Conservation (phyloP, 78 protist species). For the Guillardia theta region DNA sequence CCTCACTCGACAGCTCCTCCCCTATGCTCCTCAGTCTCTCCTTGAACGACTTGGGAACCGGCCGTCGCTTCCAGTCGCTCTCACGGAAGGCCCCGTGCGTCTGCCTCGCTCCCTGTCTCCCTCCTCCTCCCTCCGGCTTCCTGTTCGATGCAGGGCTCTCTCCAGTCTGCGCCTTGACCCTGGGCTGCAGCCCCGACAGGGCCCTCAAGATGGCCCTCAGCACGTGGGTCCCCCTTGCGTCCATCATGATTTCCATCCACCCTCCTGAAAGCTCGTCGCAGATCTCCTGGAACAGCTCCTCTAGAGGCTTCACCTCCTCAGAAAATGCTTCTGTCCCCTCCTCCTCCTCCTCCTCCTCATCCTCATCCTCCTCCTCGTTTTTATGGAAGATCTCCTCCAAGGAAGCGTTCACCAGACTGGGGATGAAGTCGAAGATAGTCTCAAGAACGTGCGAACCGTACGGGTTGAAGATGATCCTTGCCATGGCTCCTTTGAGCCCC, state of each 20-base stretch:
- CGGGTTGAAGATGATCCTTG: slow-evolving; percentile 7
- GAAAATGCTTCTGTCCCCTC: background rate
- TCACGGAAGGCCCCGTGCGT: background rate
- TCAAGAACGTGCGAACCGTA: slow-evolving; percentile 29
- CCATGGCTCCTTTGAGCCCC: background rate
- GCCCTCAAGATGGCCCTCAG: background rate
- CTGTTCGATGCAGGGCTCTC: too few species aligned
- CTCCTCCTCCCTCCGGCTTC: too few species aligned
- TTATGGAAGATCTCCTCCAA: background rate
- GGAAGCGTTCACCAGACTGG: background rate
- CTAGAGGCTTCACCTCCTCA: background rate
- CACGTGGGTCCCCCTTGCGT: background rate
- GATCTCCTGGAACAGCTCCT: background rate
- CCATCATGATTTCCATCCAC: slow-evolving; percentile 28
- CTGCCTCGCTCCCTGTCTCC: too few species aligned
- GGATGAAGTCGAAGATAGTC: background rate
- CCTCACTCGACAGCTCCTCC: background rate
- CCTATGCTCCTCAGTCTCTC: background rate
- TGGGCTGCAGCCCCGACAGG: background rate
- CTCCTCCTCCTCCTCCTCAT: background rate
- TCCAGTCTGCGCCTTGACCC: background rate
- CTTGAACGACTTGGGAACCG: background rate
- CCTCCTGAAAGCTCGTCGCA: slow-evolving; percentile 2
- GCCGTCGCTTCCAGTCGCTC: background rate
- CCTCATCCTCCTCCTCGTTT: background rate